Evolutionary conservation across 306 rosid genomes (phyloP), one percentile per base, ranked within the genome.

Genomic region (Mucuna pruriens): DNA sequence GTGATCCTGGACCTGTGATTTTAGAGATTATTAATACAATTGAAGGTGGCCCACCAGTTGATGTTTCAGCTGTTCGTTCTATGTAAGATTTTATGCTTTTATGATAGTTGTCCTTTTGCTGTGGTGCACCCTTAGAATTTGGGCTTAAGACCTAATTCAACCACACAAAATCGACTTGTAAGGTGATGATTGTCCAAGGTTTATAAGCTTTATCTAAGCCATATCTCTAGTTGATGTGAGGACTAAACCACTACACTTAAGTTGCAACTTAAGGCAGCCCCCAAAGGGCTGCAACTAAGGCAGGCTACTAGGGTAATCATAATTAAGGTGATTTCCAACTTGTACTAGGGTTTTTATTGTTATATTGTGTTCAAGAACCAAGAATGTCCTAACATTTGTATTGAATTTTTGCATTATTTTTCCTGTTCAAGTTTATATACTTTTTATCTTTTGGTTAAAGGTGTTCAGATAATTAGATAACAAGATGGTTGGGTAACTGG

Each of bases 41-140:
- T n/a, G 99, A 91, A 89, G 93, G 97, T 76, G 95, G 97, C 75
- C 99, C 97, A 0, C 99, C 97, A 11, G 98, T 95, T 77, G 99
- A 93, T 89, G 99, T 95, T 89, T 87, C 95, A 73, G 86, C 97
- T 71, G 94, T 93, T 88, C 97, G 97, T 84, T 91, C 95, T 58
- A 95, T 95, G 99, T 95, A 95, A 92, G 98, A 91, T 81, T 49
- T 57, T 78, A 33, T 83, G 79, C 81, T 42, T 84, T 84, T 85
- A 60, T 45, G 33, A 25, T 75, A 38, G 70, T 79, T 77, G 64
- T 17, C 40, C 54, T 54, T 36, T 52, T 46, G 52, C 79, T n/a
- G 20, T 66, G n/a, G n/a, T n/a, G n/a, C n/a, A n/a, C n/a, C n/a
- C n/a, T n/a, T n/a, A n/a, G n/a, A n/a, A n/a, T n/a, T n/a, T n/a